These are phyloP conservation scores for Flaveria trinervia DNA, from an alignment of 129 eudicot genomes.

Conservation along the genomic window DNA sequence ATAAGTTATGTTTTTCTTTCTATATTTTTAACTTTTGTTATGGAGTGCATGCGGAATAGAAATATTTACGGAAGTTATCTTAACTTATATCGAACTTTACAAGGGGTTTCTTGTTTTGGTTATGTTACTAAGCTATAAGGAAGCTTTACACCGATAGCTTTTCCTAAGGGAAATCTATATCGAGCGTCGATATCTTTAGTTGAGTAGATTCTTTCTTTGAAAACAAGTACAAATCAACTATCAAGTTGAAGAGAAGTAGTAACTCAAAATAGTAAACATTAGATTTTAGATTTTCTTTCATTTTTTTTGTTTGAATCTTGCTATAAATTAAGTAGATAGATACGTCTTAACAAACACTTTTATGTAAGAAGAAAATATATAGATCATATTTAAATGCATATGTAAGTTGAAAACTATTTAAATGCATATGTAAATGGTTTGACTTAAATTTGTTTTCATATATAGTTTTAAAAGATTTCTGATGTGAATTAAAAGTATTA, in stretches of 20 bases:
- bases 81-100: too few relatives aligned
- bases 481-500: neutral
- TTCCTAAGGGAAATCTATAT: too few relatives aligned
- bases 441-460: neutral
- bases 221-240: too few relatives aligned
- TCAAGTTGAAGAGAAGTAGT: too few relatives aligned
- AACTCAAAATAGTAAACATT: neutral
- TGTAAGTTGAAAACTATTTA: neutral
- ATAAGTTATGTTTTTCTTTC: neutral
- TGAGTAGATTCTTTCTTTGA: too few relatives aligned
- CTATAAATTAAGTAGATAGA: neutral
- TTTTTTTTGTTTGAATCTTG: neutral
- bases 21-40: too few relatives aligned
- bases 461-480: neutral
- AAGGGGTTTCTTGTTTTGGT: too few relatives aligned
- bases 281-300: neutral
- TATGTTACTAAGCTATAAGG: too few relatives aligned
- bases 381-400: neutral
- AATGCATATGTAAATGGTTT: slow-evolving; percentile 13
- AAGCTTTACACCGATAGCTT: too few relatives aligned
- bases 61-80: too few relatives aligned
- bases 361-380: neutral
- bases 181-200: too few relatives aligned
- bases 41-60: too few relatives aligned
- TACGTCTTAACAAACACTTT: neutral